Base-by-base conservation (phyloP, 805 yeast genomes). In the Scheffersomyces stipitis region DNA sequence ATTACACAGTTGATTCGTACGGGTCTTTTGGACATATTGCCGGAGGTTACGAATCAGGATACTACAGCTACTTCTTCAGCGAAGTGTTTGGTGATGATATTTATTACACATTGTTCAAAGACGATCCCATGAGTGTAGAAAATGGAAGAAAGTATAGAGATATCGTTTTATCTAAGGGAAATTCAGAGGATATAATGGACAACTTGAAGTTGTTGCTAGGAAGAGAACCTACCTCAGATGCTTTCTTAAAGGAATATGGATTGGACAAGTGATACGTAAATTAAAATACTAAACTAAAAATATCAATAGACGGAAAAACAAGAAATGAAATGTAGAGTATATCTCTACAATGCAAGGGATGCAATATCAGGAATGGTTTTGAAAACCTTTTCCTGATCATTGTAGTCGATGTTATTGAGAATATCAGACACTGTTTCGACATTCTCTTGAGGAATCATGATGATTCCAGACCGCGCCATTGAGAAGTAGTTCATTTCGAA, bases 21-120 rank as follows among this genome's bases (percentile, higher is more conserved):
- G 80, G 81, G 22, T 80, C 88, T 0, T 86, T 86, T 57, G 87
- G 86, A 2, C 96, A 87, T 54, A 73, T 76, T 37, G 76, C 86
- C 56, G 88, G 88, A 26, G 91, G 95, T n/a, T 87, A 87, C 58
- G 91, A 86, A 37, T 80, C 90, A 6, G 89, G 90, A 3, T 87
- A 87, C 62, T 87, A 87, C 51, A 95, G 95, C 2, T 87, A 87
- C 58, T 62, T 86, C 64, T 87, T 88, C 81, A 84, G 95, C 2
- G 81, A 81, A 52, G 95, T 86, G 12, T 87, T 81, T 67, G 93
- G 95, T 1, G 76, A 86, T 5, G 96, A 87, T 58, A 84, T 87
- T 54, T 87, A 76, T 65, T 80, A 84, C 58, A 64, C 86, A 3
- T 74, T 76, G 52, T 87, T 87, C 70, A 75, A 77, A 40, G 51